Evolutionary conservation across 2,329 filamentous ascomycete genomes (phyloP).

Genomic region (Ophiostoma himal-ulmi): DNA sequence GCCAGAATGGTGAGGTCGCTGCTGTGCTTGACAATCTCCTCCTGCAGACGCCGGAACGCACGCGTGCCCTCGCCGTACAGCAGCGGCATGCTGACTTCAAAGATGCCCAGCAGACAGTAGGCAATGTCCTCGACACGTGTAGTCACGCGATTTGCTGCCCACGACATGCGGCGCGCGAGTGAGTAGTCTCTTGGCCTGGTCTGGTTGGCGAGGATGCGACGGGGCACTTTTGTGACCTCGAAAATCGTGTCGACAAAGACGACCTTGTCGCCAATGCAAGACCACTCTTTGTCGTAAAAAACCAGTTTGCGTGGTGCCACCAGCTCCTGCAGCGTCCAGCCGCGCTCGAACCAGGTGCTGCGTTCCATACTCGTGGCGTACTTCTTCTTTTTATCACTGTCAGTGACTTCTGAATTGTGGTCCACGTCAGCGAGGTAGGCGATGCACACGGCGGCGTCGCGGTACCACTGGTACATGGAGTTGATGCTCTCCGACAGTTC

Average conservation of each 20-base stretch:
- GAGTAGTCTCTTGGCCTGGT: constrained; percentile 22
- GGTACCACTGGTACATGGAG: constrained; percentile 28
- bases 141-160: constrained; percentile 24
- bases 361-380: not conserved
- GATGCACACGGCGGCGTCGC: constrained; percentile 21
- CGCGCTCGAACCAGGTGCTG: constrained; percentile 37
- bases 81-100: constrained; percentile 26
- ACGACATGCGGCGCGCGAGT: constrained; percentile 13
- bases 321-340: constrained; percentile 62
- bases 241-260: not conserved
- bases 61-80: constrained; percentile 26
- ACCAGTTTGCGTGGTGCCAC: constrained; percentile 40
- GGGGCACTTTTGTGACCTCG: not conserved
- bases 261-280: constrained; percentile 25
- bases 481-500: constrained; percentile 27
- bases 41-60: constrained; percentile 27
- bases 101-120: constrained; percentile 28
- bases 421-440: constrained; percentile 21
- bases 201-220: not conserved
- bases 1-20: constrained; percentile 28
- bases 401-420: not conserved
- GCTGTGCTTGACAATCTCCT: constrained; percentile 25
- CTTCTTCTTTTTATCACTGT: not conserved
- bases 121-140: constrained; percentile 26
- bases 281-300: constrained; percentile 34